Percentiles rank a stretch among this genome's conserved stretches.
phyloP scores from a whole-genome alignment of 225 moss, liverwort and hornwort species.

The Polytrichum commune region DNA sequence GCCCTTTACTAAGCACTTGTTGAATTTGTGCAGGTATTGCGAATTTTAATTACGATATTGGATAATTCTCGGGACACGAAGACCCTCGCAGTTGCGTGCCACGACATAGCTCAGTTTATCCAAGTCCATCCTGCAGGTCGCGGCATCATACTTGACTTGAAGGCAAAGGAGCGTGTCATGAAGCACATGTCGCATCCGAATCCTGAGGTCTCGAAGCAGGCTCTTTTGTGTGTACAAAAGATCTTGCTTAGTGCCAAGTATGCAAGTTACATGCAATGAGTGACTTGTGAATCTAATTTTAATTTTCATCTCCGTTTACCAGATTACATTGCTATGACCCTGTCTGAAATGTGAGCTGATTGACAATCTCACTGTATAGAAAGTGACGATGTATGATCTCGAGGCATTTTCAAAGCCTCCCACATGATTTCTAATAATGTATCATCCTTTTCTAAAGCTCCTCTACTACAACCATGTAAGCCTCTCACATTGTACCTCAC shows the following conservation, averaged over 20 bases:
- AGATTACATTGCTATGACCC: constrained; percentile 3
- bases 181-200: constrained; percentile 67
- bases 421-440: constrained; percentile 33
- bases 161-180: constrained; percentile 89
- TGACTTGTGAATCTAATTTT: background rate
- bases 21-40: constrained; percentile 59
- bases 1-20: too few relatives aligned
- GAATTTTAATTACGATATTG: constrained; percentile 69
- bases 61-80: constrained; percentile 70
- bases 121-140: constrained; percentile 77
- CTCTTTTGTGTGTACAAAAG: constrained; percentile 93
- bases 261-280: constrained; percentile 82
- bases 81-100: constrained; percentile 82
- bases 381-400: constrained; percentile 8
- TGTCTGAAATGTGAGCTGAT: constrained; percentile 1
- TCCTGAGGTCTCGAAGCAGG: constrained; percentile 76
- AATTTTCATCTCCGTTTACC: background rate
- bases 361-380: constrained; percentile 1
- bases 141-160: constrained; percentile 77
- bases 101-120: constrained; percentile 84
- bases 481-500: background rate
- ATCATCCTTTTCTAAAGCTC: constrained; percentile 19
- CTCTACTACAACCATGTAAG: background rate
- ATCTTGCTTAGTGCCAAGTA: constrained; percentile 95
- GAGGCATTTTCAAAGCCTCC: constrained; percentile 1